phyloP scores from a whole-genome alignment of 2,329 filamentous ascomycete species.

The Apiospora hydei region DNA sequence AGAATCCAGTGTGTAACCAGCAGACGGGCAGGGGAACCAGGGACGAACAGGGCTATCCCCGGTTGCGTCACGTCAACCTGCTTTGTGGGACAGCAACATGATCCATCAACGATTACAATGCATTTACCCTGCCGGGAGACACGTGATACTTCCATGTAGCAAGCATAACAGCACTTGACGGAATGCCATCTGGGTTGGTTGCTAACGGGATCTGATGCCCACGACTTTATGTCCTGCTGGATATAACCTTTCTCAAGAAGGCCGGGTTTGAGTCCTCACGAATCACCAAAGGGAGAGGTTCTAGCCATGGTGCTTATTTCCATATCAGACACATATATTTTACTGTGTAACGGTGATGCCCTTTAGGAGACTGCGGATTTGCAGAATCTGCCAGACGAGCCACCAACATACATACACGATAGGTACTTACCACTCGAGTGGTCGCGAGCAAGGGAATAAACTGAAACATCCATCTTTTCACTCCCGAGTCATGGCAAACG shows the following conservation, averaged over 20 bases:
- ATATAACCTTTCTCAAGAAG: background rate
- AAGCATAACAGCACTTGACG: background rate
- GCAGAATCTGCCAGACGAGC: background rate
- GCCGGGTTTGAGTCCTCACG: background rate
- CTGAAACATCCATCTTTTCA: background rate
- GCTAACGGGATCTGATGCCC: background rate
- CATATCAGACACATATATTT: background rate
- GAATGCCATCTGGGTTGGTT: background rate
- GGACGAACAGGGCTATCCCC: slow-evolving; percentile 8
- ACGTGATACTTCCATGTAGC: slow-evolving; percentile 10
- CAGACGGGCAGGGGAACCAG: background rate
- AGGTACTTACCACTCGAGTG: too few species aligned
- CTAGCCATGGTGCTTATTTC: background rate
- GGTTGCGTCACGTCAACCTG: slow-evolving; percentile 15
- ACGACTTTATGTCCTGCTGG: background rate
- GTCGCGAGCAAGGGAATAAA: background rate
- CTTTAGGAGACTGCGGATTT: background rate
- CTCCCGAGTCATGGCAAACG: slow-evolving; percentile 9
- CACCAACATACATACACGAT: too few species aligned
- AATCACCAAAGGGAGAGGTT: background rate
- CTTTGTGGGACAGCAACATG: slow-evolving; percentile 5
- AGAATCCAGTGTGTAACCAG: slow-evolving; percentile 14
- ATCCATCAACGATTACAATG: background rate
- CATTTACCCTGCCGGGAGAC: slow-evolving; percentile 5
- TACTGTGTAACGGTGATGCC: background rate